Evolutionary conservation across 345 rosid species (phyloP).

Genomic region (Boechera stricta): DNA sequence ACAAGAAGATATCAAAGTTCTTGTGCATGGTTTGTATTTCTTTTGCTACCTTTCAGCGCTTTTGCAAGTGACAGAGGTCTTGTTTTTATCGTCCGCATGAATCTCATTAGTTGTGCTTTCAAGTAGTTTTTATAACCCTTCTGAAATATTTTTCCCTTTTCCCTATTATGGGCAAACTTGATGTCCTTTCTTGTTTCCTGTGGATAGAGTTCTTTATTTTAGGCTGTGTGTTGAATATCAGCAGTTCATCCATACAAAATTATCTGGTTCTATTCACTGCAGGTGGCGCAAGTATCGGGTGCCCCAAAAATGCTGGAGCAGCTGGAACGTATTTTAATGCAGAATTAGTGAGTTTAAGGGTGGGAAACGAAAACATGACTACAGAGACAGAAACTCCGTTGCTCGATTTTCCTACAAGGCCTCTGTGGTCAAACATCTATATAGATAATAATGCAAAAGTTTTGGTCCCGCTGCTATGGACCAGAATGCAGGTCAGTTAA

Average conservation of each 20-base stretch:
- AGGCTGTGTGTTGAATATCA: conserved; percentile 25
- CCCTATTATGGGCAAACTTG: conserved; percentile 4
- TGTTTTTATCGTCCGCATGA: neutral
- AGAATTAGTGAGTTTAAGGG: conserved; percentile 80
- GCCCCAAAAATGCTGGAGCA: conserved; percentile 91
- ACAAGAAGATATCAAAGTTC: conserved; percentile 85
- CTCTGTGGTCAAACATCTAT: conserved; percentile 86
- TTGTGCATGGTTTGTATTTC: conserved; percentile 84
- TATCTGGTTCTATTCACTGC: conserved; percentile 31
- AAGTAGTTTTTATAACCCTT: conserved; percentile 6
- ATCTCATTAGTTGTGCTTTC: conserved; percentile 24
- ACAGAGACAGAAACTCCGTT: conserved; percentile 96
- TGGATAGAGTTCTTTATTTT: conserved; percentile 16
- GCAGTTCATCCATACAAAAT: conserved; percentile 7
- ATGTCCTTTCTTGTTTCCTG: conserved; percentile 17
- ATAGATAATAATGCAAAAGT: conserved; percentile 94
- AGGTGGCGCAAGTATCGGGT: conserved; percentile 91
- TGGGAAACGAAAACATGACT: conserved; percentile 79
- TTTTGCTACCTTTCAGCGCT: conserved; percentile 43
- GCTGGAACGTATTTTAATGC: conserved; percentile 97
- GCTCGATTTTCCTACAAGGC: conserved; percentile 86
- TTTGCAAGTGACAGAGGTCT: conserved; percentile 35
- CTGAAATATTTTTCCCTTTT: neutral
- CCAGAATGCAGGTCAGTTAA: conserved; percentile 85
- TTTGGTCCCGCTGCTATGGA: conserved; percentile 94